Percentiles rank a stretch among this genome's conserved stretches.
Conservation (phyloP, 331 rosid species). For the Rosa hybrid region DNA sequence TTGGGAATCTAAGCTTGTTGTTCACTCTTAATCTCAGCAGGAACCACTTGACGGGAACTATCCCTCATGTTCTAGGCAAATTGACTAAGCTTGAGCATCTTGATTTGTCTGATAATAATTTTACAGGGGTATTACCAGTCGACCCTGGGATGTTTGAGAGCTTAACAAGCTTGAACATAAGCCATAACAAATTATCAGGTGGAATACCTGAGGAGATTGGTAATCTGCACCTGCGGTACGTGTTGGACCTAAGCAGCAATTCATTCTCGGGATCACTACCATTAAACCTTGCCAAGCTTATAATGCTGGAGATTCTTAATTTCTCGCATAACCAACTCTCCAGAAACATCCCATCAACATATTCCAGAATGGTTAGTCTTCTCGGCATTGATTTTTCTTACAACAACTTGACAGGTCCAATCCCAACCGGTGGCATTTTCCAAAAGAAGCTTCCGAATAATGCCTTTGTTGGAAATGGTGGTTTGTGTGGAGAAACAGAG, state of each 20-base stretch:
- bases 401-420: slow-evolving; percentile 35
- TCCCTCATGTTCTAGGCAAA: slow-evolving; percentile 34
- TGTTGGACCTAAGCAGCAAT: slow-evolving; percentile 70
- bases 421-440: slow-evolving; percentile 45
- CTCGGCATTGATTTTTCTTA: slow-evolving; percentile 48
- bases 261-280: slow-evolving; percentile 58
- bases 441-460: not conserved
- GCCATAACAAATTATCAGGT: slow-evolving; percentile 53
- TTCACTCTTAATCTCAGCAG: slow-evolving; percentile 36
- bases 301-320: slow-evolving; percentile 37
- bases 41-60: slow-evolving; percentile 47
- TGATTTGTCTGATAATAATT: slow-evolving; percentile 48
- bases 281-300: slow-evolving; percentile 42
- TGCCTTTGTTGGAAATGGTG: slow-evolving; percentile 48
- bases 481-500: slow-evolving; percentile 47
- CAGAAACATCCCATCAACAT: slow-evolving; percentile 42
- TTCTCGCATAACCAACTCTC: slow-evolving; percentile 57
- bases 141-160: slow-evolving; percentile 20
- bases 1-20: slow-evolving; percentile 42
- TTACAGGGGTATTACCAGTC: slow-evolving; percentile 46
- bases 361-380: slow-evolving; percentile 3
- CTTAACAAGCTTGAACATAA: slow-evolving; percentile 45
- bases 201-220: slow-evolving; percentile 56
- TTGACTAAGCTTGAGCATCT: slow-evolving; percentile 21
- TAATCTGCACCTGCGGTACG: slow-evolving; percentile 34